Percentiles rank a stretch among this genome's conserved stretches.
Conservation (phyloP, 768 basidiomycete species). For the Trichaptum fuscoviolaceum region DNA sequence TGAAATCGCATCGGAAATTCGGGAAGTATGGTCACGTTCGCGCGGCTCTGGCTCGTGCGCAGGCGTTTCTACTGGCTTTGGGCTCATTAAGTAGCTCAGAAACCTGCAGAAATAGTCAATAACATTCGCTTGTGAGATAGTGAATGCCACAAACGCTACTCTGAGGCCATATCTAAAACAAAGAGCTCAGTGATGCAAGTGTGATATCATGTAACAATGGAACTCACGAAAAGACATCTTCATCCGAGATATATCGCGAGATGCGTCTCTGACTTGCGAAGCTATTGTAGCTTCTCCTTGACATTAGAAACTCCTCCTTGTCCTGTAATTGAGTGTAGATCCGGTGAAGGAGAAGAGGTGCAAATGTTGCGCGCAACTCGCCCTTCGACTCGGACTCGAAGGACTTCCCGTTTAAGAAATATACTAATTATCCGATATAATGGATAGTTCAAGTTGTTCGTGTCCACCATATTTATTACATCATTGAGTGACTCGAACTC, state of each 20-base stretch:
- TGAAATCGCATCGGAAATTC: slow-evolving; percentile 59
- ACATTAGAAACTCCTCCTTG: slow-evolving; percentile 18
- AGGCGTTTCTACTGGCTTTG: slow-evolving; percentile 39
- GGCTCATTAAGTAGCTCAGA: slow-evolving; percentile 64
- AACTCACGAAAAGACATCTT: slow-evolving; percentile 79
- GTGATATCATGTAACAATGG: slow-evolving; percentile 15
- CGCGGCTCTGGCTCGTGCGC: slow-evolving; percentile 30
- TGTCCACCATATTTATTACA: too few species aligned
- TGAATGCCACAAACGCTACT: slow-evolving; percentile 60
- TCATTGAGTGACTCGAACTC: too few species aligned
- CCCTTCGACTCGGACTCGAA: too few species aligned
- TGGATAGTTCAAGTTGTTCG: too few species aligned
- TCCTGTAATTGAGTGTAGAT: neutral
- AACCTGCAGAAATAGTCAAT: slow-evolving; percentile 39
- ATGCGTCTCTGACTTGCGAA: slow-evolving; percentile 64
- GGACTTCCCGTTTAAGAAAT: too few species aligned
- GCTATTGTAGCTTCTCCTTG: slow-evolving; percentile 73
- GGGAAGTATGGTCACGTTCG: slow-evolving; percentile 62
- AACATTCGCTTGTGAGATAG: slow-evolving; percentile 6
- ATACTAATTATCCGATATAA: too few species aligned
- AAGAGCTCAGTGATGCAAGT: slow-evolving; percentile 7
- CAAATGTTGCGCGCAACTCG: too few species aligned
- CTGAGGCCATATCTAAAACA: slow-evolving; percentile 67
- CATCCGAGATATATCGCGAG: slow-evolving; percentile 76
- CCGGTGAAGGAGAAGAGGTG: too few species aligned